Evolutionary conservation across 495 filamentous ascomycete genomes (phyloP).

Genomic region (Hypoxylon rickii): DNA sequence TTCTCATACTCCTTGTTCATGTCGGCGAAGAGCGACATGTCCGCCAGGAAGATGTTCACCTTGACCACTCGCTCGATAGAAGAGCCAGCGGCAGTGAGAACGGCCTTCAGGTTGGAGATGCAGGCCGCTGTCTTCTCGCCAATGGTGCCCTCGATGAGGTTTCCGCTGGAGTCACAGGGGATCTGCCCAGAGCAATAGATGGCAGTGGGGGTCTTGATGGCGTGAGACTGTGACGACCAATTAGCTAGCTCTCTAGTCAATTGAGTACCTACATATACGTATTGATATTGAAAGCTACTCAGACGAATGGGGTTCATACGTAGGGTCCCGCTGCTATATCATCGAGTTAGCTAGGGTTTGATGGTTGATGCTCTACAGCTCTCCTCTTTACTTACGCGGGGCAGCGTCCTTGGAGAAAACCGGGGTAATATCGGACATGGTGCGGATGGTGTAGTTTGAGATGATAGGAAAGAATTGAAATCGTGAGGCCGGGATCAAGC

Average conservation of each 20-base stretch:
- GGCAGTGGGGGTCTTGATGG: constrained; percentile 77
- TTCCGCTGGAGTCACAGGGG: constrained; percentile 75
- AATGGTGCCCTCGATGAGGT: constrained; percentile 76
- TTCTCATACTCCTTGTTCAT: constrained; percentile 91
- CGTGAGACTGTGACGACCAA: constrained; percentile 69
- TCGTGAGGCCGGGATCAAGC: constrained; percentile 21
- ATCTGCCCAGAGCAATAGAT: constrained; percentile 96
- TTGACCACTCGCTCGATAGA: constrained; percentile 76
- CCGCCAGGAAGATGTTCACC: constrained; percentile 79
- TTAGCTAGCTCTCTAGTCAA: constrained; percentile 23
- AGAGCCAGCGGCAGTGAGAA: constrained; percentile 78
- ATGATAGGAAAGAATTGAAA: constrained; percentile 13
- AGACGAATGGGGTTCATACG: constrained; percentile 40
- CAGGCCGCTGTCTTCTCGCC: constrained; percentile 74
- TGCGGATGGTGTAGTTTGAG: constrained; percentile 35
- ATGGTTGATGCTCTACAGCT: not conserved
- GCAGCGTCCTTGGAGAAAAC: constrained; percentile 58
- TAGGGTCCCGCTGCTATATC: constrained; percentile 59
- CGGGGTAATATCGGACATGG: constrained; percentile 52
- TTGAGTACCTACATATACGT: not conserved
- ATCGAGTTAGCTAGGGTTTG: constrained; percentile 13
- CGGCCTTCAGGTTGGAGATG: constrained; percentile 77
- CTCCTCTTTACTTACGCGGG: constrained; percentile 46
- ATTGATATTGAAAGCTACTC: not conserved
- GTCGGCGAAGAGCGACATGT: constrained; percentile 81